Evolutionary conservation across 1,139 yeast genomes (phyloP), one percentile per base, ranked within the genome.

Genomic region (Scheffersomyces titani): DNA sequence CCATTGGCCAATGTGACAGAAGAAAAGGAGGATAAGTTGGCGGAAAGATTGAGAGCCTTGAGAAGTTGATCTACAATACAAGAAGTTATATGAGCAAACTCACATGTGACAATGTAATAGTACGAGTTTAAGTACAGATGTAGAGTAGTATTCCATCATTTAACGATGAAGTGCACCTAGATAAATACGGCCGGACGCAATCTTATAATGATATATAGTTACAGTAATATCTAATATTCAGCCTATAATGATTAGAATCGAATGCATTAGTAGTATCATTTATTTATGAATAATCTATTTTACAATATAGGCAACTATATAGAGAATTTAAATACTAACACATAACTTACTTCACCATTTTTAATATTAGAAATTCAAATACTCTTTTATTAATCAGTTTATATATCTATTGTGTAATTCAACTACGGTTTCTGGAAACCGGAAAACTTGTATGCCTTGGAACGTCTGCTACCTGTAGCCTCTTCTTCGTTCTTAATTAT

Each of bases 11-110:
- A 70, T 21, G 74, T 78, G 52, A 70, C 77, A 50, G 97, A 90
- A 61, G 96, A 89, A 62, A 91, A 89, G 63, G 98, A 94, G 72
- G 98, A 93, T 67, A 83, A 81, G 62, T 81, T 94, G 56, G 93
- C 97, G 2, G 97, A 94, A 73, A 79, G 98, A 65, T 78, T 94
- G 59, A 83, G 96, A 63, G 98, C 98, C 0, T 78, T 94, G 64
- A 68, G 83, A 54, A 65, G 62, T 46, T 67, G 47, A 55, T 6
- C 2, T 18, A 52, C 52, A 52, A 21, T 11, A 16, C 49, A 44
- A 46, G 46, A 46, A 18, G 45, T 18, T 24, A 24, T 24, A 24
- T 19, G 20, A 36, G 18, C 30, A 22, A 40, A 13, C 21, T 24
- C 36, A 51, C 40, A 30, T 11, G 16, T 7, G 40, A 30, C 13